A percentile compares a stretch with the other conserved stretches of the same genome.
Evolutionary conservation across 768 basidiomycete species (phyloP).

Genomic region (Rhodotorula paludigena): DNA sequence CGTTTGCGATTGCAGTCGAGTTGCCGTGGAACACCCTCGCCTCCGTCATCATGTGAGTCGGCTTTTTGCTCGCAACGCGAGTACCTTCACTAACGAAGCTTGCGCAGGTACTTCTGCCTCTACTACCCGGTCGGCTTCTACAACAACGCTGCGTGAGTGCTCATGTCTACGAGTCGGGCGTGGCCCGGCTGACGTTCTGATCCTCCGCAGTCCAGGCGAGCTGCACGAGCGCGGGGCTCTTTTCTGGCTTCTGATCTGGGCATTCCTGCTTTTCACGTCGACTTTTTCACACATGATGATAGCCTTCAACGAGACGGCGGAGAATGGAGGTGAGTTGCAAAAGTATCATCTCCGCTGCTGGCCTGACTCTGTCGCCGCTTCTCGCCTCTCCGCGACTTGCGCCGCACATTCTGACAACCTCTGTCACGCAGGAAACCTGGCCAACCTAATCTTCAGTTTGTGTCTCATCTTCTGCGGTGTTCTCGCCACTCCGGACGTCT

Average conservation of each 20-base stretch:
- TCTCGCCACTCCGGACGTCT: constrained; percentile 36
- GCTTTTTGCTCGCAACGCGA: too few species aligned
- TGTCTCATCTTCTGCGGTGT: constrained; percentile 52
- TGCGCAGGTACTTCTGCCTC: constrained; percentile 40
- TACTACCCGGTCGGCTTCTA: constrained; percentile 51
- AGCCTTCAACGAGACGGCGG: constrained; percentile 47
- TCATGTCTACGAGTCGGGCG: background rate
- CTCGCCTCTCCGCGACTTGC: too few species aligned
- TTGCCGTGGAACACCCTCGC: constrained; percentile 40
- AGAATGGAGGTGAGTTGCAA: too few species aligned
- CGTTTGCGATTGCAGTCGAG: constrained; percentile 43
- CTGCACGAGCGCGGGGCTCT: constrained; percentile 49
- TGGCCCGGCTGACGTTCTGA: too few species aligned
- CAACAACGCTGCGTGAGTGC: constrained; percentile 47
- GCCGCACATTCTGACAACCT: too few species aligned
- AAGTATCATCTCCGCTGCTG: constrained; percentile 4
- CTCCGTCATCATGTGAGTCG: background rate
- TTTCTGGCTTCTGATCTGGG: constrained; percentile 49
- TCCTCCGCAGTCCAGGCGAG: constrained; percentile 44
- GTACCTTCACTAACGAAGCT: background rate
- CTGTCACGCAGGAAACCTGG: constrained; percentile 52
- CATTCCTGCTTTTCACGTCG: constrained; percentile 51
- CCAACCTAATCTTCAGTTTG: constrained; percentile 51
- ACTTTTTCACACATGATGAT: constrained; percentile 49
- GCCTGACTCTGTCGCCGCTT: background rate